Evolutionary conservation across 768 basidiomycete genomes (phyloP).

Genomic region (Pleurotus eryngii): DNA sequence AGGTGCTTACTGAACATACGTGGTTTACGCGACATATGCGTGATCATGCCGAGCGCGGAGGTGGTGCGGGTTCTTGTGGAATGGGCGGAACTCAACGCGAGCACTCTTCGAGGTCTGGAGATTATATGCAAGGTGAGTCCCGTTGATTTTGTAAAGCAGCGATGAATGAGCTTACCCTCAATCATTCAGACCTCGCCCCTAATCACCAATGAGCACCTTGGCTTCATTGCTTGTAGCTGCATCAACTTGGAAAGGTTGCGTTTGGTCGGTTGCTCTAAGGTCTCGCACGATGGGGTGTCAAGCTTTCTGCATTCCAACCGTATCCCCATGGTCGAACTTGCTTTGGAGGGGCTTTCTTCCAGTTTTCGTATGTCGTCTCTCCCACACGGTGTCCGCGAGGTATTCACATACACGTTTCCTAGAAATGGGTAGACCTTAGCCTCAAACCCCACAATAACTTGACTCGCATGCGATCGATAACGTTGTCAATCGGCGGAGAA

Average conservation of each 20-base stretch:
- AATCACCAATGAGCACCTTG: constrained; percentile 56
- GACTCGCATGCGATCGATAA: constrained; percentile 48
- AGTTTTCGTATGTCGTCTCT: constrained; percentile 44
- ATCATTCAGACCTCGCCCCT: constrained; percentile 47
- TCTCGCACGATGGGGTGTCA: constrained; percentile 59
- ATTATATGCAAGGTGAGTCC: constrained; percentile 65
- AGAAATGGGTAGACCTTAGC: constrained; percentile 23
- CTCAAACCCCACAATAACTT: constrained; percentile 24
- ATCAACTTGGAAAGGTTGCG: constrained; percentile 51
- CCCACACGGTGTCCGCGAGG: constrained; percentile 2
- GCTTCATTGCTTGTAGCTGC: constrained; percentile 46
- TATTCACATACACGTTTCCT: constrained; percentile 27
- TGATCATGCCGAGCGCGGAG: constrained; percentile 70
- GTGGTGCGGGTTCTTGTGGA: constrained; percentile 46
- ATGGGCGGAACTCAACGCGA: constrained; percentile 48
- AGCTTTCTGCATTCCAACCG: constrained; percentile 43
- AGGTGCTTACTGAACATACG: constrained; percentile 45
- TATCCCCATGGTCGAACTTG: constrained; percentile 48
- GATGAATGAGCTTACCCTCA: no score
- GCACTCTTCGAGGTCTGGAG: constrained; percentile 53
- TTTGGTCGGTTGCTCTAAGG: constrained; percentile 65
- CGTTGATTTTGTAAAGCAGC: neutral
- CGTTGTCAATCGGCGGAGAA: constrained; percentile 42
- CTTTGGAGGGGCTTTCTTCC: constrained; percentile 60
- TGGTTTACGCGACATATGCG: constrained; percentile 50